These are phyloP conservation scores for Dictyostelium citrinum DNA, from an alignment of 78 protist genomes.

Conservation along the genomic window DNA sequence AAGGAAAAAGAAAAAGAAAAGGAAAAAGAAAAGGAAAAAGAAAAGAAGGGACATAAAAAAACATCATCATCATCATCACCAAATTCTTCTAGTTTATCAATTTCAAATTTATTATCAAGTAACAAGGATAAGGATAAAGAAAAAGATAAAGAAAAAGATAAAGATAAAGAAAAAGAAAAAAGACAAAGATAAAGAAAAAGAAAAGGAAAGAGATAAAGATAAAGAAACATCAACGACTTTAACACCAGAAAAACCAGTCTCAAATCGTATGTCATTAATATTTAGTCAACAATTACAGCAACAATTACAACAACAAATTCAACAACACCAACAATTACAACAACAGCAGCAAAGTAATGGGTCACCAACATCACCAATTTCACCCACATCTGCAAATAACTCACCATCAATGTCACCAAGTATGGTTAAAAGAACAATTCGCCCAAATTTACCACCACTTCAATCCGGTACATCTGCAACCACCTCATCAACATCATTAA, in stretches of 20 bases:
- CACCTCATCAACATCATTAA: background rate
- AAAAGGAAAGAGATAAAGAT: background rate
- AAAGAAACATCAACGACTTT: background rate
- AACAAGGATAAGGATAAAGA: constrained; percentile 7
- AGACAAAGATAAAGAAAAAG: background rate
- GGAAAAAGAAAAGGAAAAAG: background rate
- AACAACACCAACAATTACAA: constrained; percentile 16
- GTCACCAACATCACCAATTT: background rate
- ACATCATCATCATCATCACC: background rate
- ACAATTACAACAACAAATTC: constrained; percentile 9
- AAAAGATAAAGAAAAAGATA: background rate
- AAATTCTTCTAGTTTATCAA: background rate
- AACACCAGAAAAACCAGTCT: background rate
- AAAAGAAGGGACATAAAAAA: background rate
- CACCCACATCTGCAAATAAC: background rate
- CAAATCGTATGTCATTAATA: constrained; percentile 12
- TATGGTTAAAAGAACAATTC: background rate
- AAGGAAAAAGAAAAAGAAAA: background rate
- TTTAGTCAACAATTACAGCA: background rate
- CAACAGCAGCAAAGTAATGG: background rate
- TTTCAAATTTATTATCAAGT: background rate
- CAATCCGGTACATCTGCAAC: background rate
- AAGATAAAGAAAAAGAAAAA: background rate
- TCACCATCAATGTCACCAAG: constrained; percentile 17
- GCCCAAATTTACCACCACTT: background rate